Evolutionary conservation across 2,329 filamentous ascomycete genomes (phyloP).

Genomic region (Acephala macrosclerotiorum): DNA sequence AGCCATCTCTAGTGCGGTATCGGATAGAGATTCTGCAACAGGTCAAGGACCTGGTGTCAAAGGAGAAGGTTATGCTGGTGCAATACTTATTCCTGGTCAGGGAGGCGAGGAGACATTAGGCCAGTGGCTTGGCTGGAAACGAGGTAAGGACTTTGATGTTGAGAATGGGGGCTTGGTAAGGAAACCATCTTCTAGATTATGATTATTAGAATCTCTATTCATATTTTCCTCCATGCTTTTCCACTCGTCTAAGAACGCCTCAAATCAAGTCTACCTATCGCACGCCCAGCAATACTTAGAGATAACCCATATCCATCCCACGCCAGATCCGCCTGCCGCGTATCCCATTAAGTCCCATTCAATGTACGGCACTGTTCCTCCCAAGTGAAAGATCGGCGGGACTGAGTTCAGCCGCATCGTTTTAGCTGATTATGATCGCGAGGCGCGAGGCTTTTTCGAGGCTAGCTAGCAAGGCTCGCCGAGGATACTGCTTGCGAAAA

Average conservation of each 20-base stretch:
- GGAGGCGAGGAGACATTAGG: constrained; percentile 75
- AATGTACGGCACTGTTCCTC: constrained; percentile 4
- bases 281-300: constrained; percentile 1
- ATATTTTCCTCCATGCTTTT: neutral
- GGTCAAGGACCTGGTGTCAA: constrained; percentile 69
- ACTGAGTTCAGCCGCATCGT: neutral
- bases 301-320: constrained; percentile 3
- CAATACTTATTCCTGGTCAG: constrained; percentile 67
- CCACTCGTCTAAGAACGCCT: constrained; percentile 11
- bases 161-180: constrained; percentile 66
- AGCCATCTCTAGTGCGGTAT: constrained; percentile 59
- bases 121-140: constrained; percentile 80
- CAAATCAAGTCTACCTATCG: constrained; percentile 11
- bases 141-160: constrained; percentile 74
- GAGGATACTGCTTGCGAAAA: constrained; percentile 8
- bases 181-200: constrained; percentile 53
- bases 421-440: neutral
- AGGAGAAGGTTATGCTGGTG: constrained; percentile 72
- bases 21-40: constrained; percentile 47
- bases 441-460: too few species aligned
- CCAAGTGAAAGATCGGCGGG: neutral
- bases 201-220: constrained; percentile 33
- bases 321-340: neutral
- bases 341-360: constrained; percentile 14
- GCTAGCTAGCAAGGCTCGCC: neutral